These are phyloP conservation scores for Pseudogymnoascus sp. DNA, from an alignment of 2,329 filamentous ascomycete genomes.

Conservation along the genomic window DNA sequence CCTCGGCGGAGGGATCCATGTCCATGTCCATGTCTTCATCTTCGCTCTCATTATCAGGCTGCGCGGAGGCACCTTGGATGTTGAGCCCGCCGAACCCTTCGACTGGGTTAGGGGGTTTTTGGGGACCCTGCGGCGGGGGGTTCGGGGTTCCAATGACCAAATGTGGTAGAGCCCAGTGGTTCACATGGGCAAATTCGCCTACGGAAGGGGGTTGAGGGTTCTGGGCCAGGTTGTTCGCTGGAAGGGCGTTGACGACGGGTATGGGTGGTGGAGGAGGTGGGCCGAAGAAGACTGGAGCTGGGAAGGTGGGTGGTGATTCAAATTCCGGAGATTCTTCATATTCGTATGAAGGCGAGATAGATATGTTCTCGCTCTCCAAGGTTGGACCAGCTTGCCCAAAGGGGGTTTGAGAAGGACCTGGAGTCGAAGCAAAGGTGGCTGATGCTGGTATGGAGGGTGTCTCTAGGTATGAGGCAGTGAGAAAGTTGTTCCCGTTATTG, in stretches of 20 bases:
- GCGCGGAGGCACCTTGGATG: not conserved
- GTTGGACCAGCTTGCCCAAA: not conserved
- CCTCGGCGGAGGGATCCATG: not conserved
- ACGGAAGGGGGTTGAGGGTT: not conserved
- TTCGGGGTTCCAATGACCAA: not conserved
- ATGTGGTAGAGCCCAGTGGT: slow-evolving; percentile 1
- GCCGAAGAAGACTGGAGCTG: not conserved
- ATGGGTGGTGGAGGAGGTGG: not conserved
- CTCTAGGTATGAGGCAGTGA: not conserved
- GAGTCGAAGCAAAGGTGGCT: not conserved
- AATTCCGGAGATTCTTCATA: not conserved
- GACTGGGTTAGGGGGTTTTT: not conserved
- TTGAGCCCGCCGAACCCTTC: not conserved
- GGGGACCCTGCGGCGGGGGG: not conserved
- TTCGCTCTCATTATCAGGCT: not conserved
- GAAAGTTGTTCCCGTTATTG: not conserved
- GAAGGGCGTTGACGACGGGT: not conserved
- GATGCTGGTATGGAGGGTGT: not conserved
- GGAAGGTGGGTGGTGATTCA: not conserved
- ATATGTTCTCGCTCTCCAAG: not conserved
- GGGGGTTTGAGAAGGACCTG: not conserved
- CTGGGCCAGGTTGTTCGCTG: not conserved
- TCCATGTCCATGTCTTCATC: slow-evolving; percentile 1
- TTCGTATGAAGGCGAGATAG: not conserved
- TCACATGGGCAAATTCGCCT: not conserved